Evolutionary conservation across 495 filamentous ascomycete species (phyloP).

Genomic region (Sabuloglossum arenarium): DNA sequence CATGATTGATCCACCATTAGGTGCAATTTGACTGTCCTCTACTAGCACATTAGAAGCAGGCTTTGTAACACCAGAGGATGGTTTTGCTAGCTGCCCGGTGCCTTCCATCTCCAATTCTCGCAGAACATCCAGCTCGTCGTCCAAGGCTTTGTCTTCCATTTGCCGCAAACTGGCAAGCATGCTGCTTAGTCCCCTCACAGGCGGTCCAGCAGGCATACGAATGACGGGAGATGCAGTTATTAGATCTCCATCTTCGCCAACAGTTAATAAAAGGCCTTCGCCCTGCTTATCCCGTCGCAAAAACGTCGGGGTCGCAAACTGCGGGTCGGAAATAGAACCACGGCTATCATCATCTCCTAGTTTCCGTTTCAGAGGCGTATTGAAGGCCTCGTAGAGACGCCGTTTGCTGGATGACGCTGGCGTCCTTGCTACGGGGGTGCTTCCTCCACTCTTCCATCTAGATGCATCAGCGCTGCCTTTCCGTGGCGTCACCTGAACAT

Average conservation of each 20-base stretch:
- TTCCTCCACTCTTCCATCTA: background rate
- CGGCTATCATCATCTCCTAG: conserved; percentile 8
- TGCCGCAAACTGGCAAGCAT: conserved; percentile 58
- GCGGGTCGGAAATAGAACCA: conserved; percentile 28
- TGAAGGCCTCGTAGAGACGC: conserved; percentile 39
- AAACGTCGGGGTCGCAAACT: conserved; percentile 53
- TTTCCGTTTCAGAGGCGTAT: conserved; percentile 30
- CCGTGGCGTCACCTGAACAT: background rate
- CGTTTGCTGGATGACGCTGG: conserved; percentile 42
- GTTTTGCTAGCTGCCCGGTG: conserved; percentile 7
- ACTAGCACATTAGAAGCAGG: conserved; percentile 23
- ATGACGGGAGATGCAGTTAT: conserved; percentile 24
- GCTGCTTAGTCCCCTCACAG: conserved; percentile 53
- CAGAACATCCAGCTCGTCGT: conserved; percentile 68
- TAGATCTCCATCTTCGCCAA: conserved; percentile 28
- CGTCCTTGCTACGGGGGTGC: conserved; percentile 19
- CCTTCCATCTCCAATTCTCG: conserved; percentile 51
- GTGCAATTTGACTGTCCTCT: conserved; percentile 38
- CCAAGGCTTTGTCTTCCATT: conserved; percentile 54
- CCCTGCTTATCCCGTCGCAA: conserved; percentile 31
- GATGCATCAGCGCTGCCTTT: background rate
- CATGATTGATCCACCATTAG: conserved; percentile 44
- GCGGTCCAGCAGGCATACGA: conserved; percentile 38
- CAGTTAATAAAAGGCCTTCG: conserved; percentile 15
- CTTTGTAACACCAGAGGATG: conserved; percentile 4